Evolutionary conservation across 768 basidiomycete genomes (phyloP), one percentile per base, ranked within the genome.

Genomic region (Suillus clintonianus): DNA sequence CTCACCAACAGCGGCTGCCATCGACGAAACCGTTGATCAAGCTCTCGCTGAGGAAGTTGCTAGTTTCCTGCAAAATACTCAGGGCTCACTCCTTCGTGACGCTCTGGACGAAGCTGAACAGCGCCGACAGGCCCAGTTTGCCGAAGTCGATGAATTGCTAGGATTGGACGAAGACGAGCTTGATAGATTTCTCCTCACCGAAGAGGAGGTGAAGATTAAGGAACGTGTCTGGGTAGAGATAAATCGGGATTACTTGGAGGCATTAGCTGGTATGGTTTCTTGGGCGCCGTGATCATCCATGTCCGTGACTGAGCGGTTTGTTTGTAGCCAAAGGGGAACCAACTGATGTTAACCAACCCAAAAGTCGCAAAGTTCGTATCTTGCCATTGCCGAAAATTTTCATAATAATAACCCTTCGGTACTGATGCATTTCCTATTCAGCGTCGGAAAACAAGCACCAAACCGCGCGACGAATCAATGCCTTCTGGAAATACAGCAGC

Each of bases 191-290:
- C 78, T 94, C 61, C 77, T 95, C 27, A 86, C 83, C 9, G 89
- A 90, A 41, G 90, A 90, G 27, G 95, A 97, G 75, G 89, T 92
- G 4, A 87, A 81, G 72, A 82, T 94, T 71, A 98, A 92, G 75
- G 93, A 94, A 74, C 87, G 93, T 13, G 86, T 97, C 1, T 98
- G 95, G 95, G 94, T 96, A 55, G 94, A 96, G 77, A 81, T 94
- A 70, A 97, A 97, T 74, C 85, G 85, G 68, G 95, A 97, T 37
- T 98, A 97, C 74, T 78, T 98, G 41, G 91, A 95, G 72, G 88
- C 90, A 17, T 81, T 96, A 39, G 95, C 94, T 59, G 91, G 94
- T 69, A 64, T 43, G 39, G 67, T 63, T 68, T 47, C 24, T 24
- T 56, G 24, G 51, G 39, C 57, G 45, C n/a, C 43, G n/a, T 64